Conservation (phyloP, 495 filamentous ascomycete genomes). For the Geopyxis carbonaria region DNA sequence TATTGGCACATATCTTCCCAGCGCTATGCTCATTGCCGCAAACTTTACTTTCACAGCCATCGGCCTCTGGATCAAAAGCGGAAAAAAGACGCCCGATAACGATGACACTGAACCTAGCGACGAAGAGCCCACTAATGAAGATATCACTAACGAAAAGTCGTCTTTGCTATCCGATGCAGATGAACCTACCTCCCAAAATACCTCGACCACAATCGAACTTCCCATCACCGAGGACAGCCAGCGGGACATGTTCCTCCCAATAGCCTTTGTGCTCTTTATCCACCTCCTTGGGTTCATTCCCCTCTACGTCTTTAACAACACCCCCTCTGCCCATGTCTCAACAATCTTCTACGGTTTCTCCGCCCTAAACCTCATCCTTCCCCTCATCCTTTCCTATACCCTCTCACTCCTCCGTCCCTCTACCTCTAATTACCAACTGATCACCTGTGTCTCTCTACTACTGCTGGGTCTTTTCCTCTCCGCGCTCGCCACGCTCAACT, state of each 20-base stretch:
- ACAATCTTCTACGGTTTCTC: conserved; percentile 41
- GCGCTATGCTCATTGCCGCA: conserved; percentile 83
- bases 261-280: conserved; percentile 49
- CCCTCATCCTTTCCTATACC: conserved; percentile 37
- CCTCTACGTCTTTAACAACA: conserved; percentile 72
- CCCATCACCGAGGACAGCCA: not conserved
- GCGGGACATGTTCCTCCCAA: conserved; percentile 41
- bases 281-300: conserved; percentile 72
- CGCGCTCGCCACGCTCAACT: conserved; percentile 88
- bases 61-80: conserved; percentile 75
- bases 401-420: conserved; percentile 37
- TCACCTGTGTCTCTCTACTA: conserved; percentile 82
- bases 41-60: conserved; percentile 96
- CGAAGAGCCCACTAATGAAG: not conserved
- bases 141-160: conserved; percentile 11
- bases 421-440: conserved; percentile 52
- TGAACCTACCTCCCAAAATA: conserved; percentile 3
- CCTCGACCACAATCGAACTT: not conserved
- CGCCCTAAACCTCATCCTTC: conserved; percentile 40
- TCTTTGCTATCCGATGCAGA: too few relatives aligned
- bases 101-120: conserved; percentile 10
- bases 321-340: conserved; percentile 29
- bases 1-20: conserved; percentile 92
- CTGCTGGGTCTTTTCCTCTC: conserved; percentile 81
- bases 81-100: conserved; percentile 27